Percentiles rank a stretch among this genome's conserved stretches.
phyloP scores from a whole-genome alignment of 805 yeast species.

The Monosporozyma solicola region DNA sequence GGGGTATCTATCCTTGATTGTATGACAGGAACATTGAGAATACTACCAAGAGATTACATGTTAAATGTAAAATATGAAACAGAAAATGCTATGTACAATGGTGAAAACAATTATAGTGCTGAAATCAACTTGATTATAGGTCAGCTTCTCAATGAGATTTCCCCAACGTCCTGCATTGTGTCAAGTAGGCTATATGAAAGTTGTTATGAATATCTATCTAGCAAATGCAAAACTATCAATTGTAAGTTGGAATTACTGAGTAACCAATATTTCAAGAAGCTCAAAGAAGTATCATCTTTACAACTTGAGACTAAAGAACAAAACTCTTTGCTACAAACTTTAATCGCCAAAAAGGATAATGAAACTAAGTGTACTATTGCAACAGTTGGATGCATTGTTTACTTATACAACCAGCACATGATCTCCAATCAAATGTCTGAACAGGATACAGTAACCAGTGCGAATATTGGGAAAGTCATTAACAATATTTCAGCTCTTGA shows the following conservation, averaged over 20 bases:
- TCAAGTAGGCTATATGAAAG: conserved; percentile 14
- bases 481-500: conserved; percentile 3
- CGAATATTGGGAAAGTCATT: not conserved
- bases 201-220: conserved; percentile 5
- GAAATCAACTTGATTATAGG: conserved; percentile 12
- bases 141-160: conserved; percentile 8
- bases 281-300: not conserved
- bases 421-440: not conserved
- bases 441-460: not conserved
- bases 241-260: conserved; percentile 10
- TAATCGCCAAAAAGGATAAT: not conserved
- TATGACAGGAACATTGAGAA: conserved; percentile 4
- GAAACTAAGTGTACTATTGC: conserved; percentile 6
- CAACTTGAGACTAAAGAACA: not conserved
- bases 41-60: conserved; percentile 12
- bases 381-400: conserved; percentile 8
- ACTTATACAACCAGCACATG: not conserved
- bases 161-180: conserved; percentile 14
- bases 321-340: not conserved
- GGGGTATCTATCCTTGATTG: conserved; percentile 13
- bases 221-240: conserved; percentile 3
- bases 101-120: conserved; percentile 2
- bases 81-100: not conserved
- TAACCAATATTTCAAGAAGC: conserved; percentile 6
- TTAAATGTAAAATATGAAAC: conserved; percentile 1